Base-by-base conservation (phyloP, 306 rosid species). In the Luffa aegyptiaca region DNA sequence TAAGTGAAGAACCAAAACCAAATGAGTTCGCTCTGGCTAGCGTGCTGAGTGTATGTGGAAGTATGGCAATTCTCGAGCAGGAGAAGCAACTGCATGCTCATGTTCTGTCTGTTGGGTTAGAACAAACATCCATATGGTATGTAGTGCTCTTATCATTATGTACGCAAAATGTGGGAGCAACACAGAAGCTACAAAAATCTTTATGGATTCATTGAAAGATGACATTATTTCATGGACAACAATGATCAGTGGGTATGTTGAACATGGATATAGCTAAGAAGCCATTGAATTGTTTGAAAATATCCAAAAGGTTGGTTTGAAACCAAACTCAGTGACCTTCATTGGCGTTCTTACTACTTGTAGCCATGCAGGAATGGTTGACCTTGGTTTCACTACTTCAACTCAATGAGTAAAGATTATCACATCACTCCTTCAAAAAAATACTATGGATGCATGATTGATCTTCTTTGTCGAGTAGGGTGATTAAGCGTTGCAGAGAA, bases 391-490 rank as follows among this genome's bases (percentile, higher is more conserved):
- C 35, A 83, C 81, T 90, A 86, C 84, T 92, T 88, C 80, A 80
- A 66, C 69, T 81, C 84, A 37, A 88, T 90, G 97, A 86, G 56
- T 9, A 62, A 75, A 63, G 68, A 89, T 61, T 88, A 88, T 71
- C 51, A 4, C 58, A 89, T 90, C 77, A 81, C 52, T 86, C 96
- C 93, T 79, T 86, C 91, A 46, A 92, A 87, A 81, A 93, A 66
- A 66, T 51, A 66, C 51, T 39, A 66, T 3, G 74, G 74, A 37
- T 66, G 74, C 13, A 66, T 66, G 86, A 86, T 89, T 65, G 97
- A 93, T 86, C 93, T 93, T 84, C 85, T 92, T 53, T 92, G 97
- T 83, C 92, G 97, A 81, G 93, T 90, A 81, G 96, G 97, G 72
- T 83, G 81, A 52, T 87, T 92, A 81, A 85, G 83, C 72, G 96